Evolutionary conservation across 768 basidiomycete genomes (phyloP).

Genomic region (Suillus clintonianus): DNA sequence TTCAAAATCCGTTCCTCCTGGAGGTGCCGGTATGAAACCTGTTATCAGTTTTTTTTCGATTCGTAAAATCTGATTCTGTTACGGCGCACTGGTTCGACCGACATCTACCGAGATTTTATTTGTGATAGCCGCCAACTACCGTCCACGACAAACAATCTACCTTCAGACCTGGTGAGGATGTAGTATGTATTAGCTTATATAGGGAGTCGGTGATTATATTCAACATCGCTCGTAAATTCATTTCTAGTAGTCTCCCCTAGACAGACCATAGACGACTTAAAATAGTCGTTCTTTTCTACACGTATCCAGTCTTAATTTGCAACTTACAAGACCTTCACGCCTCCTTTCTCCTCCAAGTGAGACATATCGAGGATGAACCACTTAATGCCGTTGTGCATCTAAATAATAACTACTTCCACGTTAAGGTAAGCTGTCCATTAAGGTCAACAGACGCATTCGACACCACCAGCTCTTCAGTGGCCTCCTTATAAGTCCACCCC

Average conservation of each 20-base stretch:
- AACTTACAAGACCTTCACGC: background rate
- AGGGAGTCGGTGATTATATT: background rate
- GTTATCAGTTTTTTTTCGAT: background rate
- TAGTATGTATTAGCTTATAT: too few relatives aligned
- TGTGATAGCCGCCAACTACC: background rate
- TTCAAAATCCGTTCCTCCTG: background rate
- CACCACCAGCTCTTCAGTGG: constrained; percentile 44
- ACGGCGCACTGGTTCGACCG: background rate
- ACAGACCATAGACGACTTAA: background rate
- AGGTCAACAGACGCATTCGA: constrained; percentile 41
- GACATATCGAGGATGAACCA: background rate
- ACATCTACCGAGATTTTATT: background rate
- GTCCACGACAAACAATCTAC: background rate
- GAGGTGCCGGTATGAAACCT: too few relatives aligned
- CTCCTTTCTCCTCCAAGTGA: background rate
- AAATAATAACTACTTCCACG: constrained; percentile 30
- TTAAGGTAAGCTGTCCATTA: constrained; percentile 37
- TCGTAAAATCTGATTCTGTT: background rate
- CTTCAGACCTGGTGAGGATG: background rate
- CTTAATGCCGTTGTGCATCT: background rate
- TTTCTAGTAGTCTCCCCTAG: background rate
- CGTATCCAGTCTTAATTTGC: background rate
- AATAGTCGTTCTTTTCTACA: background rate
- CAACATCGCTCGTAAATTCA: background rate
- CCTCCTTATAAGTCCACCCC: constrained; percentile 42